Conservation (phyloP, 169 alveolate species). For the Pseudocohnilembus persalinus region DNA sequence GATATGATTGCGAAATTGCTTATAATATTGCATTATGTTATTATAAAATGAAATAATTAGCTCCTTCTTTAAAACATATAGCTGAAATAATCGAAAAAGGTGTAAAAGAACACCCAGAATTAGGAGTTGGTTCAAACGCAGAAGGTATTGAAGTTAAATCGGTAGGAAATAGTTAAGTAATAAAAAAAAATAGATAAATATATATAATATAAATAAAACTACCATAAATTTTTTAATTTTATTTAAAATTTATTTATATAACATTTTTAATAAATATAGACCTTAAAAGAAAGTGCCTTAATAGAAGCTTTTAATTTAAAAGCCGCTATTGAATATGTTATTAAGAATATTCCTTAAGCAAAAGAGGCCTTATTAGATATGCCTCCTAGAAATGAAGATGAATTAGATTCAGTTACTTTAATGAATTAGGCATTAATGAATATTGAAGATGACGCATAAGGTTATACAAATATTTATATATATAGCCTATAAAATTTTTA, state of each 20-base stretch:
- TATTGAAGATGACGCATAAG: slow-evolving; percentile 85
- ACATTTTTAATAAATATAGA: no score
- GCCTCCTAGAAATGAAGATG: slow-evolving; percentile 93
- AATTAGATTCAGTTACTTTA: slow-evolving; percentile 90
- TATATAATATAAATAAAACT: no score
- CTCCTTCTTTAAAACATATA: slow-evolving; percentile 79
- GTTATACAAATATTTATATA: slow-evolving; percentile 73
- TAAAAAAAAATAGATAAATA: no score
- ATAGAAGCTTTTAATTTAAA: slow-evolving; percentile 92
- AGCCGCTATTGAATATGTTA: slow-evolving; percentile 87
- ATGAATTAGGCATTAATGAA: slow-evolving; percentile 90
- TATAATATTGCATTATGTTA: slow-evolving; percentile 85
- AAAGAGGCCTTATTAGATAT: slow-evolving; percentile 91
- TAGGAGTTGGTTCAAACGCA: slow-evolving; percentile 83
- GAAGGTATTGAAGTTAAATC: slow-evolving; percentile 87
- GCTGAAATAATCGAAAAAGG: slow-evolving; percentile 89
- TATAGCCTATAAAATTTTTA: neutral
- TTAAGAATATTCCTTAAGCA: slow-evolving; percentile 78
- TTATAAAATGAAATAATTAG: slow-evolving; percentile 78
- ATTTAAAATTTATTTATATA: no score
- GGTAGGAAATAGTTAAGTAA: slow-evolving; percentile 84
- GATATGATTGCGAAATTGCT: slow-evolving; percentile 83
- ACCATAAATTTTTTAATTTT: neutral
- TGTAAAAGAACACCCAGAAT: slow-evolving; percentile 89
- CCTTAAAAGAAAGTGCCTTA: slow-evolving; percentile 85